Evolutionary conservation across 768 basidiomycete genomes (phyloP).

Genomic region (Suillus fuscotomentosus): DNA sequence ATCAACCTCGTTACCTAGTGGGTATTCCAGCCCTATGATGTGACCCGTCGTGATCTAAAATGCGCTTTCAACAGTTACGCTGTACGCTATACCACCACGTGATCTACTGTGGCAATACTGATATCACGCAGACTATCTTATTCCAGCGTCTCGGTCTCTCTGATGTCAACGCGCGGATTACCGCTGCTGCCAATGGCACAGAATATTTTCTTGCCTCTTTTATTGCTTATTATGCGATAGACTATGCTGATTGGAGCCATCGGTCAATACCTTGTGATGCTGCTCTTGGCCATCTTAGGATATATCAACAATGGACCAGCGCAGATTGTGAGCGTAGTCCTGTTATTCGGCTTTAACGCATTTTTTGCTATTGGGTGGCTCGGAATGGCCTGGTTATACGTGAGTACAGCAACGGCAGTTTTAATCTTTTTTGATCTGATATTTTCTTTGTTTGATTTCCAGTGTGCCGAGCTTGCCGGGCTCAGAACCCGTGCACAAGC

Average conservation of each 20-base stretch:
- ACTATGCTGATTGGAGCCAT: conserved; percentile 46
- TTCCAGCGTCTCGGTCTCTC: conserved; percentile 23
- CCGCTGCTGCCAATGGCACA: conserved; percentile 37
- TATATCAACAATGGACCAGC: conserved; percentile 19
- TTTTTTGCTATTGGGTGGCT: conserved; percentile 39
- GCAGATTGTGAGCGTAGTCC: conserved; percentile 22
- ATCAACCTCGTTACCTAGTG: conserved; percentile 30
- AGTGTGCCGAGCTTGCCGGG: conserved; percentile 31
- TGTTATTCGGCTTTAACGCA: conserved; percentile 34
- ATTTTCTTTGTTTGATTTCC: not conserved
- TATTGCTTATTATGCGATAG: conserved; percentile 47
- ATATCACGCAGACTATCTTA: conserved; percentile 10
- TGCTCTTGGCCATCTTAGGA: conserved; percentile 25
- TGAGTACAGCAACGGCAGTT: not conserved
- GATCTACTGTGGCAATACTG: not conserved
- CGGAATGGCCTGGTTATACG: conserved; percentile 35
- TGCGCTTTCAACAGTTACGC: conserved; percentile 10
- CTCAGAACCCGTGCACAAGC: conserved; percentile 28
- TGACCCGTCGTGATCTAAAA: not conserved
- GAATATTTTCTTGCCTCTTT: conserved; percentile 45
- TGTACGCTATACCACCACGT: not conserved
- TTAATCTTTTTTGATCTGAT: not conserved
- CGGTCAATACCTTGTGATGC: conserved; percentile 31
- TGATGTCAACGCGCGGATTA: conserved; percentile 25
- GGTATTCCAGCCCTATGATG: not conserved